These are phyloP conservation scores for Ogataea wickerhamii DNA, from an alignment of 805 yeast species.

Conservation along the genomic window DNA sequence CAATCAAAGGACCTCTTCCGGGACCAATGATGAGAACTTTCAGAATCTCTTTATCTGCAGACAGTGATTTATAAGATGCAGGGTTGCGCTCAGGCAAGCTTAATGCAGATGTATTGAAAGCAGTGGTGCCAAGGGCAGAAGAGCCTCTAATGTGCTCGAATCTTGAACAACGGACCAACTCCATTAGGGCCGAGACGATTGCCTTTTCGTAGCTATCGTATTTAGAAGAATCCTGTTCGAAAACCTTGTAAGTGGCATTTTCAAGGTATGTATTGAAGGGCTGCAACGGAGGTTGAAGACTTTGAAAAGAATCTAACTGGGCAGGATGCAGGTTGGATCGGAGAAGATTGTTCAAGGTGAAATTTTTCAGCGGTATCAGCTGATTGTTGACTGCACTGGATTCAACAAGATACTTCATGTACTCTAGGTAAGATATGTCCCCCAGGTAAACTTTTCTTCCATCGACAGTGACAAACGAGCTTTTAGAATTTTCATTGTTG, in stretches of 20 bases:
- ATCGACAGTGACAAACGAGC: conserved; percentile 11
- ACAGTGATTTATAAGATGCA: not conserved
- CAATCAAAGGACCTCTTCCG: conserved; percentile 81
- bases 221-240: conserved; percentile 68
- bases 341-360: conserved; percentile 21
- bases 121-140: conserved; percentile 15
- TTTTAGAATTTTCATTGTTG: conserved; percentile 12
- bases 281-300: conserved; percentile 55
- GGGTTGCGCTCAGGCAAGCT: conserved; percentile 9
- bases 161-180: conserved; percentile 23
- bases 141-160: conserved; percentile 20
- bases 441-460: conserved; percentile 24
- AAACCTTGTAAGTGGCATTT: conserved; percentile 57
- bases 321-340: conserved; percentile 11
- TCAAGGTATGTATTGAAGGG: conserved; percentile 62
- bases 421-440: conserved; percentile 30
- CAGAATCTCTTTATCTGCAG: conserved; percentile 11
- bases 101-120: conserved; percentile 22
- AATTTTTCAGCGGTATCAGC: conserved; percentile 27
- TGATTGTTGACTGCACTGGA: conserved; percentile 23
- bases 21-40: conserved; percentile 73
- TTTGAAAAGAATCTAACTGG: conserved; percentile 13
- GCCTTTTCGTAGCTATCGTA: conserved; percentile 69
- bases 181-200: conserved; percentile 49
- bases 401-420: conserved; percentile 22